These are phyloP conservation scores for Chalaropsis thielavioides DNA, from an alignment of 2,329 filamentous ascomycete species.

Conservation along the genomic window DNA sequence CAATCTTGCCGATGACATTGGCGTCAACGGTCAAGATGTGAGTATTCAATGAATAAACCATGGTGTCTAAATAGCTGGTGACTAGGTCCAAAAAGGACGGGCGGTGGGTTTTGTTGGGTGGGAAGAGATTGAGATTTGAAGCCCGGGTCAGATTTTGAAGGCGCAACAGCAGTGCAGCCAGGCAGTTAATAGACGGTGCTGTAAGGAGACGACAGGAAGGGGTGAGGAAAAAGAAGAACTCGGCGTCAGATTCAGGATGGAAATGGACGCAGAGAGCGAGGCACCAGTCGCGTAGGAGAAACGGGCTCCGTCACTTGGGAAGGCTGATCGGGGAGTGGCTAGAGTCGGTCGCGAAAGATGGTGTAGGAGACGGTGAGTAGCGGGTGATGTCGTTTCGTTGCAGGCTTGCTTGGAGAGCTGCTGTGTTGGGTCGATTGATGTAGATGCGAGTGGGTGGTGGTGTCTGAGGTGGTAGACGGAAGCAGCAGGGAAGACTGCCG, in stretches of 20 bases:
- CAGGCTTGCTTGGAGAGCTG: background rate
- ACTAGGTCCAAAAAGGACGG: conserved; percentile 25
- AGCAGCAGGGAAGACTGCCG: background rate
- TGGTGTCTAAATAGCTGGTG: conserved; percentile 33
- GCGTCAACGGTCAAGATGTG: conserved; percentile 86
- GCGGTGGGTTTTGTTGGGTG: conserved; percentile 17
- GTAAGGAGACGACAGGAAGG: conserved; percentile 6
- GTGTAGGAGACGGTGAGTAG: background rate
- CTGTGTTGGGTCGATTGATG: background rate
- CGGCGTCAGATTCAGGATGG: conserved; percentile 3
- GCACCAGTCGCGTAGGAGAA: conserved; percentile 14
- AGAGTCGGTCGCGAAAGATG: background rate
- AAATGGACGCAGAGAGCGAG: conserved; percentile 15
- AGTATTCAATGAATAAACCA: conserved; percentile 72
- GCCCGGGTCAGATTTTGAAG: background rate
- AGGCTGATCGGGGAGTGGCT: background rate
- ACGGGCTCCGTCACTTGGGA: background rate
- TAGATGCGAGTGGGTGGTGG: background rate
- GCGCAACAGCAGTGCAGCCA: conserved; percentile 3
- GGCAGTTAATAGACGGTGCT: conserved; percentile 13
- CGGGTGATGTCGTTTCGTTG: background rate
- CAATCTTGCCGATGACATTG: conserved; percentile 84
- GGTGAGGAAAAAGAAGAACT: conserved; percentile 2
- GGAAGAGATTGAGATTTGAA: conserved; percentile 13
- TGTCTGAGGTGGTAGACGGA: background rate